Conservation (phyloP, 805 yeast genomes). For the Cyberlindnera bimundalis region DNA sequence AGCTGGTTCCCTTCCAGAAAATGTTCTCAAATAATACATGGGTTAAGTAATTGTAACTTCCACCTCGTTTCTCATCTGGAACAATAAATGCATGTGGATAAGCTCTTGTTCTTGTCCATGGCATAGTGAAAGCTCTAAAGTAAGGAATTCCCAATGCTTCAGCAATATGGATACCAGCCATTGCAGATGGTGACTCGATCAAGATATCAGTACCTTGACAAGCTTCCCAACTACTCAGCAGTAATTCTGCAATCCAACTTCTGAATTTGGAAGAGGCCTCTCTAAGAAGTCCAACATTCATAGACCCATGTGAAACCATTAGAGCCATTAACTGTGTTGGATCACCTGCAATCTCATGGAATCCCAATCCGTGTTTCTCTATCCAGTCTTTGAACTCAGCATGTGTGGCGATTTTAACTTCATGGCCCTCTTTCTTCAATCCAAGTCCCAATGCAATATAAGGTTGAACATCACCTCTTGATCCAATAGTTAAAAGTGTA, state of each 20-base stretch:
- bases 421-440: constrained; percentile 74
- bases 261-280: constrained; percentile 81
- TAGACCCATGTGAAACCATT: constrained; percentile 87
- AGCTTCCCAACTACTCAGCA: constrained; percentile 78
- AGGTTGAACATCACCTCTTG: constrained; percentile 97
- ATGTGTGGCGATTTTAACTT: constrained; percentile 83
- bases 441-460: constrained; percentile 88
- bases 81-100: constrained; percentile 96
- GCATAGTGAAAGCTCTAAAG: constrained; percentile 96
- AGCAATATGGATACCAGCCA: constrained; percentile 94
- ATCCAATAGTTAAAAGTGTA: constrained; percentile 83
- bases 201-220: constrained; percentile 77
- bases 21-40: constrained; percentile 91
- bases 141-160: constrained; percentile 89
- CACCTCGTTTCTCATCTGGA: constrained; percentile 91
- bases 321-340: constrained; percentile 89
- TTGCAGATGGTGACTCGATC: constrained; percentile 94
- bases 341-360: constrained; percentile 81
- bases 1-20: constrained; percentile 88
- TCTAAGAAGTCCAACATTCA: constrained; percentile 75
- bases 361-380: constrained; percentile 58
- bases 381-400: constrained; percentile 78
- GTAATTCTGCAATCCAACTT: constrained; percentile 76
- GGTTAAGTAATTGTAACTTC: constrained; percentile 87
- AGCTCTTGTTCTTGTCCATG: constrained; percentile 94